phyloP scores from a whole-genome alignment of 2,329 filamentous ascomycete species.

The Aspergillus sp. region DNA sequence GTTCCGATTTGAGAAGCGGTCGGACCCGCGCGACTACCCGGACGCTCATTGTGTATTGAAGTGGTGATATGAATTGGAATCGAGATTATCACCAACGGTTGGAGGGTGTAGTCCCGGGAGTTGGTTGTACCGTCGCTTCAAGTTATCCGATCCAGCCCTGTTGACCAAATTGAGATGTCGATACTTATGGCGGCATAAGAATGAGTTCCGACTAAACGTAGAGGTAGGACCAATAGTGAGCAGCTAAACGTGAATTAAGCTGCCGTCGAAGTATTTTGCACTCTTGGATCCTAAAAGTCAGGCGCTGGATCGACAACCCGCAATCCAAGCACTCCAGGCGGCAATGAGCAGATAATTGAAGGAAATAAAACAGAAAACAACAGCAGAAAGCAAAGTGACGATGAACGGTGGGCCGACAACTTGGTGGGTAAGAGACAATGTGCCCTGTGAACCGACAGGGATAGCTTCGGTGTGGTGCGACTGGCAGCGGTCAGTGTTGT shows the following conservation, averaged over 20 bases:
- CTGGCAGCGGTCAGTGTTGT: slow-evolving; percentile 19
- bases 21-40: slow-evolving; percentile 89
- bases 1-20: slow-evolving; percentile 81
- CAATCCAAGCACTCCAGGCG: slow-evolving; percentile 4
- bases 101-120: background rate
- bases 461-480: slow-evolving; percentile 22
- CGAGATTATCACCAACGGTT: background rate
- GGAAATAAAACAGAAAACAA: slow-evolving; percentile 12
- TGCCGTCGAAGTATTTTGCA: background rate
- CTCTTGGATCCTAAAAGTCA: background rate
- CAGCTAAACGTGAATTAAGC: background rate
- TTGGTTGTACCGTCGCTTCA: background rate
- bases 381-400: background rate
- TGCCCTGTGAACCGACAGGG: slow-evolving; percentile 10
- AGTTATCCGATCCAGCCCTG: background rate
- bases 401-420: background rate
- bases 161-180: background rate
- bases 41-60: slow-evolving; percentile 53
- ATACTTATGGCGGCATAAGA: background rate
- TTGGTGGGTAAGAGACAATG: background rate
- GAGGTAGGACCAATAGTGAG: background rate
- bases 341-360: slow-evolving; percentile 7
- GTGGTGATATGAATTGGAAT: background rate
- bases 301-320: background rate
- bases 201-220: background rate